Percentiles rank a stretch among this genome's conserved stretches.
These are phyloP conservation scores for Phytophthora pisi DNA, from an alignment of 352 stramenopile species.

Conservation along the genomic window DNA sequence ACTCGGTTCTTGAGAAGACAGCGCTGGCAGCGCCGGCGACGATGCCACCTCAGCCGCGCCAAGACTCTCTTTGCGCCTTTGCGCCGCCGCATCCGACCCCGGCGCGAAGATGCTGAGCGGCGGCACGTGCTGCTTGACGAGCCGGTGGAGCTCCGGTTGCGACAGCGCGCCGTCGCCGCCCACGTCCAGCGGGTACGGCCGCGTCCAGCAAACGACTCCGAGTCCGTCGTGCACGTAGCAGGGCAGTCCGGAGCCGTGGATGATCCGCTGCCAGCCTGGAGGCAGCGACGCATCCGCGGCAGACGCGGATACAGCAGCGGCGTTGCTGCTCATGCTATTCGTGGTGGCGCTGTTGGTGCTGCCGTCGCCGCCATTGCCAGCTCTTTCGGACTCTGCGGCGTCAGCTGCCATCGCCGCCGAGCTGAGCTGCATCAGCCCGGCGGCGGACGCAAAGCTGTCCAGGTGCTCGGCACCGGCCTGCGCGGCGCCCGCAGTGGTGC, in stretches of 20 bases:
- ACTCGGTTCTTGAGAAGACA: constrained; percentile 26
- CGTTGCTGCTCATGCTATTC: constrained; percentile 1
- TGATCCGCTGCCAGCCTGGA: constrained; percentile 62
- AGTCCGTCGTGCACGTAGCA: constrained; percentile 70
- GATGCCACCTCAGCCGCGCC: background rate
- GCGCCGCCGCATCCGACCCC: constrained; percentile 19
- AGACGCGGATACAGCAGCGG: constrained; percentile 4
- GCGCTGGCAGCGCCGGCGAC: constrained; percentile 2
- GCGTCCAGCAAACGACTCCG: constrained; percentile 71
- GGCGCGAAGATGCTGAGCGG: constrained; percentile 66
- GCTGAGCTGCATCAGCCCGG: constrained; percentile 62
- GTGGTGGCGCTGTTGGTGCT: constrained; percentile 4
- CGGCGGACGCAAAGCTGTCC: constrained; percentile 40
- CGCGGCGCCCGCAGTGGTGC: constrained; percentile 22
- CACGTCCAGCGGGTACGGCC: constrained; percentile 64
- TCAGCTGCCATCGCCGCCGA: constrained; percentile 38
- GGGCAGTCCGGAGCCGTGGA: constrained; percentile 68
- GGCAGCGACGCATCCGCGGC: constrained; percentile 47
- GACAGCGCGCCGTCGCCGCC: constrained; percentile 30
- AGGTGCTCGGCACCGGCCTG: constrained; percentile 14
- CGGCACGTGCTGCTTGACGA: constrained; percentile 67
- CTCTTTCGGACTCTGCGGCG: background rate
- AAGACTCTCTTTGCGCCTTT: constrained; percentile 9
- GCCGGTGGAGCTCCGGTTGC: constrained; percentile 44
- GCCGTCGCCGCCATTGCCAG: background rate